Evolutionary conservation across 2,329 filamentous ascomycete genomes (phyloP).

Genomic region (Phaeomoniella chlamydospora): DNA sequence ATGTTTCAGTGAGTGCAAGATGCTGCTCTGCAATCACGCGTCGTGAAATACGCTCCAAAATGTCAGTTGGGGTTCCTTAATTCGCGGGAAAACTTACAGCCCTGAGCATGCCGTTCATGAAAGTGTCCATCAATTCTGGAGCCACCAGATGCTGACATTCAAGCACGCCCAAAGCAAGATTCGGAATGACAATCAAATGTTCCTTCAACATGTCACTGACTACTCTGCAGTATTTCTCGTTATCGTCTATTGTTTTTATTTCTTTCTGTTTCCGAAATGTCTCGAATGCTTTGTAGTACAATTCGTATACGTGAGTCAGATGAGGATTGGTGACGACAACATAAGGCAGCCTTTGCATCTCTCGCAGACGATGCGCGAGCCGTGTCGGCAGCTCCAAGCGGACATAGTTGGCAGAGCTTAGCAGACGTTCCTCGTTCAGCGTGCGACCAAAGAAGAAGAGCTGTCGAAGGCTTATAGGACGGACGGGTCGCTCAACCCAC

Average conservation of each 20-base stretch:
- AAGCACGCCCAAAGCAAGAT: conserved; percentile 83
- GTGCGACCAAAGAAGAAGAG: conserved; percentile 95
- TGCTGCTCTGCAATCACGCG: conserved; percentile 97
- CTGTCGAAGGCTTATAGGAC: conserved; percentile 91
- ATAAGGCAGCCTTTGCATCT: conserved; percentile 94
- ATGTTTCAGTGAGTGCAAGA: conserved; percentile 85
- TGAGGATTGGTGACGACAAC: conserved; percentile 92
- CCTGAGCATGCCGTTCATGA: conserved; percentile 87
- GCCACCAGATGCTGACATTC: conserved; percentile 77
- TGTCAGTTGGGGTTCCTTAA: no score
- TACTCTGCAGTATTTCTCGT: conserved; percentile 70
- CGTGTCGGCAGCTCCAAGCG: conserved; percentile 86
- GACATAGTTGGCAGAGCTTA: conserved; percentile 95
- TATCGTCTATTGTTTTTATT: conserved; percentile 74
- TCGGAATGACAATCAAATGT: conserved; percentile 86
- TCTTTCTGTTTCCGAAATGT: conserved; percentile 71
- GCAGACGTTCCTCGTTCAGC: conserved; percentile 72
- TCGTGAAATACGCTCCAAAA: conserved; percentile 84
- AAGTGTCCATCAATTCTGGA: conserved; percentile 68
- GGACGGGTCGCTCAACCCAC: conserved; percentile 84
- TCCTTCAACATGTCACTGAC: conserved; percentile 69
- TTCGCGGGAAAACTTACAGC: conserved; percentile 42
- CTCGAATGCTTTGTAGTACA: conserved; percentile 96
- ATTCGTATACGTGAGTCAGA: conserved; percentile 86
- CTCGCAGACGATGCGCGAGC: conserved; percentile 82